phyloP scores from a whole-genome alignment of 805 yeast species.

The Nadsonia fulvescens region DNA sequence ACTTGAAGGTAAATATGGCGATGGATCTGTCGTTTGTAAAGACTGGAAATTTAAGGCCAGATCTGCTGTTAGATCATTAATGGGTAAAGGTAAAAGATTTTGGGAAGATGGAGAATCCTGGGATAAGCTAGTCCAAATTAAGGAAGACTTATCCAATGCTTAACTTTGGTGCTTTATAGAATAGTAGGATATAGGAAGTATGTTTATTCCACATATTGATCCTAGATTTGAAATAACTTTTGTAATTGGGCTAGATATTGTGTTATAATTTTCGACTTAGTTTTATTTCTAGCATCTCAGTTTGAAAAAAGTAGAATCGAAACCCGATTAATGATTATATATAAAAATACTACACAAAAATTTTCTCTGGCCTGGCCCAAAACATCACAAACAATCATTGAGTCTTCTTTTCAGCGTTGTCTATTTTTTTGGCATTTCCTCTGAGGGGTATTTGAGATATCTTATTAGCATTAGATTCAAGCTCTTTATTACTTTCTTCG shows the following conservation, averaged over 20 bases:
- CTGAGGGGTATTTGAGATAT: neutral
- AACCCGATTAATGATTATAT: neutral
- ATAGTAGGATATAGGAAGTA: constrained; percentile 1
- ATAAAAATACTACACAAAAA: neutral
- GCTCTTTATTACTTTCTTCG: constrained; percentile 1
- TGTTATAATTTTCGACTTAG: neutral
- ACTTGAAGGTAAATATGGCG: constrained; percentile 35
- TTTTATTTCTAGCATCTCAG: too few relatives aligned
- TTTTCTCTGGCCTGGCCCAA: neutral
- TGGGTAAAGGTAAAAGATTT: constrained; percentile 57
- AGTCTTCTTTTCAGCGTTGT: constrained; percentile 1
- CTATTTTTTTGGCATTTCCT: neutral
- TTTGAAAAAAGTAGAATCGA: too few relatives aligned
- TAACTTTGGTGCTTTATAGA: too few relatives aligned
- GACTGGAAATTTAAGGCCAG: constrained; percentile 84
- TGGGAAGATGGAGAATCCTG: constrained; percentile 78
- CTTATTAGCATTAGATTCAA: constrained; percentile 5
- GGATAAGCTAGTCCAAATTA: constrained; percentile 39
- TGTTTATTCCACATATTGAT: constrained; percentile 1
- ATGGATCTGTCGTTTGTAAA: constrained; percentile 71
- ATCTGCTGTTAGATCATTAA: constrained; percentile 48
- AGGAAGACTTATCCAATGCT: constrained; percentile 28
- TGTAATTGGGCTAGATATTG: neutral
- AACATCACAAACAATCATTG: constrained; percentile 1
- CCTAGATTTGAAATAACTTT: neutral